Conservation (phyloP, 129 eudicot species). For the Cynara cardunculus region DNA sequence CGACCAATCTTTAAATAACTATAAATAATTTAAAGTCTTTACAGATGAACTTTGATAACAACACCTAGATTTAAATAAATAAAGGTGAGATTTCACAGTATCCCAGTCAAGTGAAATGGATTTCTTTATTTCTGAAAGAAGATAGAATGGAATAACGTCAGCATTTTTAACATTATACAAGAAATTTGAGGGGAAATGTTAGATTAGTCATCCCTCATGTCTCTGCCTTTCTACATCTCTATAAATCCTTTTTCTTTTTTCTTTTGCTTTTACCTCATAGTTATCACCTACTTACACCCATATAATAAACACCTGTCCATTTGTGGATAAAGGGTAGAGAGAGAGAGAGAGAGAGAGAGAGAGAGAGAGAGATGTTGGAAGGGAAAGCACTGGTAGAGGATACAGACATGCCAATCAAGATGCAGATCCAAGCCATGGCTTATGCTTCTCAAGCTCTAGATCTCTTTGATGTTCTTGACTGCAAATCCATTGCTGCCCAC, state of each 20-base stretch:
- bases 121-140: background rate
- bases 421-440: conserved; percentile 97
- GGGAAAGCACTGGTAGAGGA: conserved; percentile 90
- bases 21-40: too few relatives aligned
- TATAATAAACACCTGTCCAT: background rate
- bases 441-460: conserved; percentile 97
- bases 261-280: background rate
- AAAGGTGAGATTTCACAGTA: too few relatives aligned
- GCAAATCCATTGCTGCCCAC: conserved; percentile 87
- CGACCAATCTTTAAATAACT: too few relatives aligned
- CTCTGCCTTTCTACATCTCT: conserved; percentile 16
- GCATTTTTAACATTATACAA: background rate
- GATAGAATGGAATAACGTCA: background rate
- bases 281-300: background rate
- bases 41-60: too few relatives aligned
- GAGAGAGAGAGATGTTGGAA: conserved; percentile 60
- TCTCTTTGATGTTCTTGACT: conserved; percentile 82
- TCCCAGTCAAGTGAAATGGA: too few relatives aligned
- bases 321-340: background rate
- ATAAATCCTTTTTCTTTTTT: background rate
- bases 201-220: conserved; percentile 13
- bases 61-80: too few relatives aligned
- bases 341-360: conserved; percentile 10
- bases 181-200: background rate
- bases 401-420: conserved; percentile 91